A percentile compares a stretch with the other conserved stretches of the same genome.
Evolutionary conservation across 768 basidiomycete species (phyloP).

Genomic region (Termitomyces sp.): DNA sequence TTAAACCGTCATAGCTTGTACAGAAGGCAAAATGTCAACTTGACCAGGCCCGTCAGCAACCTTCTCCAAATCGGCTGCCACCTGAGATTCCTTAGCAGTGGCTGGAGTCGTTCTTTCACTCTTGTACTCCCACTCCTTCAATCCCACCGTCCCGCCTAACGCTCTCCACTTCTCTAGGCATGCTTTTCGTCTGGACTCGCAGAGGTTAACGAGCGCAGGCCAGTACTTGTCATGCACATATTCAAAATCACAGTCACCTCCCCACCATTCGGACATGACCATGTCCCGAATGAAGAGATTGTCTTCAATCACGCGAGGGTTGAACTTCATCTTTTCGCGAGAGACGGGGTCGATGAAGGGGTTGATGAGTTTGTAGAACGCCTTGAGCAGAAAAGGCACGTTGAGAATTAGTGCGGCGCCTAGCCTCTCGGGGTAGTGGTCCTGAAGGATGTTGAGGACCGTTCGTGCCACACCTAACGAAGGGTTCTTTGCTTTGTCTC

Average conservation of each 20-base stretch:
- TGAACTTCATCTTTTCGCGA: slow-evolving; percentile 72
- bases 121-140: slow-evolving; percentile 83
- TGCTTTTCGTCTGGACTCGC: slow-evolving; percentile 44
- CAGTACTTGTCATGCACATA: slow-evolving; percentile 80
- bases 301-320: slow-evolving; percentile 64
- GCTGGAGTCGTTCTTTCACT: slow-evolving; percentile 8
- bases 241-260: slow-evolving; percentile 62
- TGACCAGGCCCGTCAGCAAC: not conserved
- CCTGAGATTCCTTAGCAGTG: not conserved
- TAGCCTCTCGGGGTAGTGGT: slow-evolving; percentile 86
- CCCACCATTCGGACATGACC: slow-evolving; percentile 71
- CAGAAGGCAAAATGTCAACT: not conserved
- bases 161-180: slow-evolving; percentile 65
- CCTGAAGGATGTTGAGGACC: slow-evolving; percentile 67
- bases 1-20: not conserved
- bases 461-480: slow-evolving; percentile 40
- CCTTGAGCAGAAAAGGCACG: slow-evolving; percentile 74
- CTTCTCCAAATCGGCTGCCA: slow-evolving; percentile 2
- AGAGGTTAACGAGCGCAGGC: slow-evolving; percentile 57
- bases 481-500: slow-evolving; percentile 63
- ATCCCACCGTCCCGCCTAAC: slow-evolving; percentile 67
- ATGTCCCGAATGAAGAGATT: slow-evolving; percentile 67
- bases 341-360: slow-evolving; percentile 87
- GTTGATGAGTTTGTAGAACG: slow-evolving; percentile 75
- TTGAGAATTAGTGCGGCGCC: slow-evolving; percentile 73